These are phyloP conservation scores for Schizophyllum commune DNA, from an alignment of 1,284 basidiomycete species.

Conservation along the genomic window DNA sequence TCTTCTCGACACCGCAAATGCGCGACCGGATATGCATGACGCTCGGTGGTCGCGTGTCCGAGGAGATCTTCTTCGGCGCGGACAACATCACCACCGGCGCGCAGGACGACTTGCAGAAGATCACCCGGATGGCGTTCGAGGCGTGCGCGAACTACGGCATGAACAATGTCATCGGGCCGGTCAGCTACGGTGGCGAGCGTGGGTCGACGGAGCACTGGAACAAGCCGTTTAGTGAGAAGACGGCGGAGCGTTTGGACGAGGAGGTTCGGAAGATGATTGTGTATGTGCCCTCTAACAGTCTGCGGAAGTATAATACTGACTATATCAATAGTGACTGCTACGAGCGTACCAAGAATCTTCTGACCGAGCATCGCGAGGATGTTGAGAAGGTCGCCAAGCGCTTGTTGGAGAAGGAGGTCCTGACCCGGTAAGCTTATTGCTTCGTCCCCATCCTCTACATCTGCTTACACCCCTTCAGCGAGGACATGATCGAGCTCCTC, in stretches of 20 bases:
- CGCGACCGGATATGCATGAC: conserved; percentile 98
- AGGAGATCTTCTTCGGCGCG: conserved; percentile 96
- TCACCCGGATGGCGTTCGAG: conserved; percentile 97
- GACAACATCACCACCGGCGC: conserved; percentile 96
- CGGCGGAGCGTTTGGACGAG: conserved; percentile 85
- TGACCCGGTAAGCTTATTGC: conserved; percentile 63
- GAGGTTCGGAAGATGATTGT: conserved; percentile 96
- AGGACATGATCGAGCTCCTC: conserved; percentile 83
- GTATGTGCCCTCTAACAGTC: conserved; percentile 28
- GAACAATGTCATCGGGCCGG: conserved; percentile 91
- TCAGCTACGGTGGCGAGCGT: conserved; percentile 87
- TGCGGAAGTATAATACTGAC: background rate
- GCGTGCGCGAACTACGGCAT: conserved; percentile 94
- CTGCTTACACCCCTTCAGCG: conserved; percentile 21
- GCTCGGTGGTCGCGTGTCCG: conserved; percentile 94
- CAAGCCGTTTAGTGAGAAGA: conserved; percentile 98
- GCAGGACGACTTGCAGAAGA: conserved; percentile 96
- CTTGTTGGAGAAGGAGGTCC: conserved; percentile 90
- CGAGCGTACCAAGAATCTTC: conserved; percentile 74
- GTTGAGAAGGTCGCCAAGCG: conserved; percentile 93
- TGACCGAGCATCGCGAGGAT: conserved; percentile 78
- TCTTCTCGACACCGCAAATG: conserved; percentile 94
- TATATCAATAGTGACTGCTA: conserved; percentile 63
- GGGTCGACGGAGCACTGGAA: conserved; percentile 85
- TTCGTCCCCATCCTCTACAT: background rate